Percentiles rank a stretch among this genome's conserved stretches.
Conservation (phyloP, 257 asterid genomes). For the Perilla frutescens region DNA sequence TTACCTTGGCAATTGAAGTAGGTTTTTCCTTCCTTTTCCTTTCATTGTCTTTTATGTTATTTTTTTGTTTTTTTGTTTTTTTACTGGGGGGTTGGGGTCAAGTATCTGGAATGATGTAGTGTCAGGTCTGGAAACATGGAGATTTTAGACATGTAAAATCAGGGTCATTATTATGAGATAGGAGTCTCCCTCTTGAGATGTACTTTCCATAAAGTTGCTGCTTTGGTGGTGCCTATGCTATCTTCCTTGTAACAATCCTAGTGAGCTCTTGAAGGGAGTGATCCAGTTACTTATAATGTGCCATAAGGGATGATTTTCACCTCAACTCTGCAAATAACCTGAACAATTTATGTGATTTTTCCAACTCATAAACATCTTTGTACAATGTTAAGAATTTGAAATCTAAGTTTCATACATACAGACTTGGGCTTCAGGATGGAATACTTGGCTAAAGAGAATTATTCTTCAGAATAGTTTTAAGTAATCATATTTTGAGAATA, state of each 20-base stretch:
- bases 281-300: slow-evolving; percentile 8
- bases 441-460: slow-evolving; percentile 5
- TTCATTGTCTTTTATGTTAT: neutral
- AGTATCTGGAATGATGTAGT: neutral
- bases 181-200: neutral
- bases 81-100: neutral
- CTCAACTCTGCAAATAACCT: neutral
- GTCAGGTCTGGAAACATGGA: neutral
- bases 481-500: slow-evolving; percentile 7
- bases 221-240: neutral
- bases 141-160: neutral
- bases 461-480: slow-evolving; percentile 9
- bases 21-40: neutral
- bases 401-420: neutral
- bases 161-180: neutral
- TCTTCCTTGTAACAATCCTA: neutral
- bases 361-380: neutral
- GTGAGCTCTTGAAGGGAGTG: neutral
- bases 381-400: neutral
- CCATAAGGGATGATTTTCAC: neutral
- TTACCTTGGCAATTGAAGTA: neutral
- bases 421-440: slow-evolving; percentile 11
- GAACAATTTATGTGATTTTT: neutral
- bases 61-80: neutral
- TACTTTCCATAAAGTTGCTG: neutral